A percentile compares a stretch with the other conserved stretches of the same genome.
These are phyloP conservation scores for Daldinia concentrica DNA, from an alignment of 495 filamentous ascomycete species.

Conservation along the genomic window DNA sequence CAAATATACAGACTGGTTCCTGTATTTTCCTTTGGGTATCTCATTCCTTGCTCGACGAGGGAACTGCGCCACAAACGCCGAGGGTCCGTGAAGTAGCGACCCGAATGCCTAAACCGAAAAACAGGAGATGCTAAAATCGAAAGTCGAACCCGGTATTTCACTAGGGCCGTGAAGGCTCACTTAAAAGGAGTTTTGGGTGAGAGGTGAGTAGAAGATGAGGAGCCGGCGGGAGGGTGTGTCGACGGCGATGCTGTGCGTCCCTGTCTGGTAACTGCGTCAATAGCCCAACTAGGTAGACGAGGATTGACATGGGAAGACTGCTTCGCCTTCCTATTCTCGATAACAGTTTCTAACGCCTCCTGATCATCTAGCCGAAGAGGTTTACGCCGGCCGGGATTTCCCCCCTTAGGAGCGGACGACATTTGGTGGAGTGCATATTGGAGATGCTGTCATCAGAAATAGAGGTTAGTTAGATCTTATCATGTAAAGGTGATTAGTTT, in stretches of 20 bases:
- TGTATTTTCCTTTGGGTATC: conserved; percentile 15
- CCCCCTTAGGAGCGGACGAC: conserved; percentile 12
- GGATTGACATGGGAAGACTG: conserved; percentile 27
- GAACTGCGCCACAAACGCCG: conserved; percentile 12
- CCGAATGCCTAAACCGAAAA: not conserved
- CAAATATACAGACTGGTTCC: not conserved
- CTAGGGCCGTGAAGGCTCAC: not conserved
- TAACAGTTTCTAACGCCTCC: conserved; percentile 38
- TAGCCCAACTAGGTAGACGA: conserved; percentile 43
- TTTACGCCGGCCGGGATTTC: conserved; percentile 15
- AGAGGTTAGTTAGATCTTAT: conserved; percentile 13
- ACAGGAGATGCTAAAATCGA: not conserved
- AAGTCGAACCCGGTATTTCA: not conserved
- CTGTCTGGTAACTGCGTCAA: conserved; percentile 34
- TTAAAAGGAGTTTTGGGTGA: conserved; percentile 28
- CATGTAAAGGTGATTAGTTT: conserved; percentile 6
- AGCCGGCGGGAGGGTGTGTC: conserved; percentile 1
- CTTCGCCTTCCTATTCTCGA: conserved; percentile 38
- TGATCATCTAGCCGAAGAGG: conserved; percentile 39
- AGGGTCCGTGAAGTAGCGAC: not conserved
- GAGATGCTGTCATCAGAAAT: conserved; percentile 31
- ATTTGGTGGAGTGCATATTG: conserved; percentile 27
- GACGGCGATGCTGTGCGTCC: conserved; percentile 25
- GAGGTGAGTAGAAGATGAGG: conserved; percentile 1
- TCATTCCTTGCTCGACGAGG: not conserved